Base-by-base conservation (phyloP, 2,329 filamentous ascomycete species). In the Colletotrichum ledebouriae region DNA sequence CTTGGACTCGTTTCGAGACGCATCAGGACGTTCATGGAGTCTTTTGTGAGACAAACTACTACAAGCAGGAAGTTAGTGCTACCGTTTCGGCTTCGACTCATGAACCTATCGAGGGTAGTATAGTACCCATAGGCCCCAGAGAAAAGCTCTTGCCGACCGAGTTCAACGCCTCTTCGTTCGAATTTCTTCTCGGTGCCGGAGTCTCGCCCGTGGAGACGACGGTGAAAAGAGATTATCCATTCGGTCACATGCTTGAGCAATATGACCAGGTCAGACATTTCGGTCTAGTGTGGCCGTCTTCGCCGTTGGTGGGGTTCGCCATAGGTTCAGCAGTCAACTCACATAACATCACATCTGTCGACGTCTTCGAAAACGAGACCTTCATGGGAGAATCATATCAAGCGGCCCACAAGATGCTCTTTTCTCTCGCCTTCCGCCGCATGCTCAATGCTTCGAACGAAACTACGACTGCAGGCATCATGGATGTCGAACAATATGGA, bases 21-120 rank as follows among this genome's bases (percentile, higher is more conserved):
- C 20, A 62, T 3, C 37, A 63, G 1, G 72, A 75, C 6, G 64
- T 79, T 0, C 82, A 79, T 0, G 78, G 78, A 0, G 22, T 82
- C 0, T 87, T 81, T 55, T 87, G 85, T 55, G 73, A 81, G 22
- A 67, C 84, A 0, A 71, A 39, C 0, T 89, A 88, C 63, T 82
- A 79, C 56, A 76, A 78, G n/a, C 83, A 86, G 44, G 12, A 75
- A 0, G 83, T 85, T 0, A 72, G 75, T 0, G 81, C 83, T 0
- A 83, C 78, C 0, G 76, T 88, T 0, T 58, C 64, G 1, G 65
- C 74, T 0, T 0, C 12, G 0, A 70, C 34, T 0, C 37, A 69
- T 0, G 59, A 62, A 1, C 78, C 76, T 0, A 2, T 71, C 2
- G 56, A 68, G 0, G 37, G 37, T 0, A 70, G 64, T 0, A 44